Evolutionary conservation across 163 green algal species (phyloP).

Genomic region (Chlamydomonas reinhardtii): DNA sequence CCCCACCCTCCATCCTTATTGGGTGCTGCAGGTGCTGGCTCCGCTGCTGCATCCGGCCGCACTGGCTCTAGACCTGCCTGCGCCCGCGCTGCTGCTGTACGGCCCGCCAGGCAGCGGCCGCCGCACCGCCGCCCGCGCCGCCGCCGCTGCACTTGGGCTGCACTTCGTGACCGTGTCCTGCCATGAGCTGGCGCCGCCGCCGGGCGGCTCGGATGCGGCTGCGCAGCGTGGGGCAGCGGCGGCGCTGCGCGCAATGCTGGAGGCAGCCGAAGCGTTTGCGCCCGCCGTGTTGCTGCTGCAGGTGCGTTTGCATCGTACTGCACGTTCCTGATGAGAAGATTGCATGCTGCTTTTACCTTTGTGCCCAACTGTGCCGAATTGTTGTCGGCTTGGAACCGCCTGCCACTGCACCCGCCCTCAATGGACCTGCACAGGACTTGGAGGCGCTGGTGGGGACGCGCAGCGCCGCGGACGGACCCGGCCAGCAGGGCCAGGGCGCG

Average conservation of each 20-base stretch:
- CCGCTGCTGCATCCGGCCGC: slow-evolving; percentile 71
- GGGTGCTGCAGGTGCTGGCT: slow-evolving; percentile 61
- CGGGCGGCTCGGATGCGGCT: slow-evolving; percentile 16
- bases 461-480: slow-evolving; percentile 19
- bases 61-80: slow-evolving; percentile 50
- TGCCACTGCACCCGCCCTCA: too few species aligned
- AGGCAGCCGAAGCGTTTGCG: slow-evolving; percentile 58
- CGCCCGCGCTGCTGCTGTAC: slow-evolving; percentile 73
- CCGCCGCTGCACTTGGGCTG: slow-evolving; percentile 77
- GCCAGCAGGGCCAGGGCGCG: background rate
- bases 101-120: slow-evolving; percentile 75
- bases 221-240: slow-evolving; percentile 51
- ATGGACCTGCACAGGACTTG: slow-evolving; percentile 44
- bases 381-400: too few species aligned
- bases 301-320: background rate
- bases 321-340: too few species aligned
- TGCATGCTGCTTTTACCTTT: too few species aligned
- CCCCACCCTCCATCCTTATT: too few species aligned
- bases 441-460: slow-evolving; percentile 46
- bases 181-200: slow-evolving; percentile 60
- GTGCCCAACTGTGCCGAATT: too few species aligned
- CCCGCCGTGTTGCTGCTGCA: slow-evolving; percentile 62
- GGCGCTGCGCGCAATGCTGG: slow-evolving; percentile 51
- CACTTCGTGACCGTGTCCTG: slow-evolving; percentile 73
- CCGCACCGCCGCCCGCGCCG: slow-evolving; percentile 66